Base-by-base conservation (phyloP, 257 asterid species). In the Anisodus tanguticus region DNA sequence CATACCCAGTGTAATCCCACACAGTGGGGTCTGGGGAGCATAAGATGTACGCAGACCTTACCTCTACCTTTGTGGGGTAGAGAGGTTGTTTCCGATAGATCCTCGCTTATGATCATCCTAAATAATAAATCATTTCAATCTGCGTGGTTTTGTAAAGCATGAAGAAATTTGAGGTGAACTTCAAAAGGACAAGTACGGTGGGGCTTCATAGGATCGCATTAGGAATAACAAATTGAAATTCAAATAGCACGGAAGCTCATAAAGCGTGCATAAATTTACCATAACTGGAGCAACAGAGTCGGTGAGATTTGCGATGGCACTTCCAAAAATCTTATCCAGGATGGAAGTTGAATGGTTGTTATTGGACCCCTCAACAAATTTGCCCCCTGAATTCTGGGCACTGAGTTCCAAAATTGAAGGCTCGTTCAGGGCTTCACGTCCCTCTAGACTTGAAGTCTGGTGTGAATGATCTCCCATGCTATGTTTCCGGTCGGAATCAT, bases 251-350 rank as follows among this genome's bases (percentile, higher is more conserved):
- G 57, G 7, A 35, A 63, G 22, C 37, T 57, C 79, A 59, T 47
- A 64, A 76, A 37, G 72, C 41, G 55, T 51, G 72, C 53, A 77
- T 22, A 57, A 62, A 84, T 64, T 81, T 90, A 93, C 97, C 97
- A 90, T 90, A 80, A 83, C 79, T 59, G 86, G 79, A 86, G 83
- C 85, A 15, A 17, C 81, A 77, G 94, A 79, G 76, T 84, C 85
- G 70, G 88, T 85, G 69, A 74, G 91, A 79, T 84, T 88, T 64
- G 96, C 72, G 74, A 88, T 80, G 55, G 93, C 87, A 88, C 89
- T 89, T 82, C 95, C 88, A 87, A 95, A 90, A 63, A 92, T 88
- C 89, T 93, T 90, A 43, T 91, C 94, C 59, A 95, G 86, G n/a
- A 90, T 88, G 68, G 94, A 92, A 59, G 88, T 83, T 53, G 97